phyloP scores from a whole-genome alignment of 208 protist genomes.

The Crithidia bombi region DNA sequence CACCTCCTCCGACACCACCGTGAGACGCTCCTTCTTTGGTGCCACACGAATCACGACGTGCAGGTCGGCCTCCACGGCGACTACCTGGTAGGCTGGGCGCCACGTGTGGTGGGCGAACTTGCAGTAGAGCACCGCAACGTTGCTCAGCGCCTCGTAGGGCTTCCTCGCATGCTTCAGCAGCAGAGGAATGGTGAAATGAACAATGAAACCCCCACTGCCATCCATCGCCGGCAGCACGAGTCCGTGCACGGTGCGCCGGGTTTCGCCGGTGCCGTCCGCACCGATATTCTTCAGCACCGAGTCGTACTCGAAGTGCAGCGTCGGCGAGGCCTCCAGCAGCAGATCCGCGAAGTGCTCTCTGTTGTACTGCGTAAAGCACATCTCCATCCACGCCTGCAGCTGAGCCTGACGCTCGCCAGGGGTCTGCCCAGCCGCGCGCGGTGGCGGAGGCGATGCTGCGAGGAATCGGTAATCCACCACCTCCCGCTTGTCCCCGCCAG shows the following conservation, averaged over 20 bases:
- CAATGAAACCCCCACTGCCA: conserved; percentile 12
- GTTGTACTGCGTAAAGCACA: conserved; percentile 33
- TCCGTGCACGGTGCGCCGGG: conserved; percentile 24
- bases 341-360: conserved; percentile 21
- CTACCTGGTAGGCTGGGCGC: conserved; percentile 18
- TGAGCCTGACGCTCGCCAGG: conserved; percentile 19
- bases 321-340: conserved; percentile 31
- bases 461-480: conserved; percentile 51
- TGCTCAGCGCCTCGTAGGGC: conserved; percentile 29
- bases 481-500: conserved; percentile 17
- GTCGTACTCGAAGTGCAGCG: conserved; percentile 52
- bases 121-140: conserved; percentile 46
- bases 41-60: conserved; percentile 19
- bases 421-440: conserved; percentile 26
- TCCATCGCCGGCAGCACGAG: conserved; percentile 26
- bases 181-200: conserved; percentile 46
- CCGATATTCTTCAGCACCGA: conserved; percentile 25
- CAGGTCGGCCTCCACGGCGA: conserved; percentile 33
- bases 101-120: conserved; percentile 35
- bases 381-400: conserved; percentile 49
- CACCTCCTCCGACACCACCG: conserved; percentile 34
- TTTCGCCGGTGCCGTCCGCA: neutral
- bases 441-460: conserved; percentile 26
- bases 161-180: conserved; percentile 20
- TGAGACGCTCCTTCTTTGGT: conserved; percentile 4